Evolutionary conservation across 2,329 filamentous ascomycete species (phyloP).

Genomic region (Fusarium sp.): DNA sequence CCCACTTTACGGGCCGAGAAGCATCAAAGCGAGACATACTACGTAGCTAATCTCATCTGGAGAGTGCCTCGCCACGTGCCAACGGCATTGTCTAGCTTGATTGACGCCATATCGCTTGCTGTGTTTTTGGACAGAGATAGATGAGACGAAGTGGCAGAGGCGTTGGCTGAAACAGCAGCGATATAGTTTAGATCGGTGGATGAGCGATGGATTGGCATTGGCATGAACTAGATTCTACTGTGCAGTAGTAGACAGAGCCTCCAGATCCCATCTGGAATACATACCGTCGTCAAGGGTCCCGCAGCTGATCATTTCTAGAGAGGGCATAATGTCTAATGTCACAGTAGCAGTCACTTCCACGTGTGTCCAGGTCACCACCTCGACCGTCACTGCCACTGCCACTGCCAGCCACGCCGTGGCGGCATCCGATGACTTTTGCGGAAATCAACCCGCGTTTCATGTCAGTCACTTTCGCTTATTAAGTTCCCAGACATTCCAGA

Average conservation of each 20-base stretch:
- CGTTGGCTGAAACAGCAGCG: conserved; percentile 44
- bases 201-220: too few species aligned
- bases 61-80: conserved; percentile 30
- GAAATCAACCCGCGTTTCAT: not conserved
- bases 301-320: not conserved
- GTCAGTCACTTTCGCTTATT: not conserved
- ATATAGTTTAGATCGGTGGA: not conserved
- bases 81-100: not conserved
- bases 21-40: conserved; percentile 21
- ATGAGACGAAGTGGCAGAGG: too few species aligned
- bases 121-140: not conserved
- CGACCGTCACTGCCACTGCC: not conserved
- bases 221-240: not conserved
- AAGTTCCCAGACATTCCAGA: not conserved
- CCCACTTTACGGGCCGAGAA: conserved; percentile 30
- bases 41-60: too few species aligned
- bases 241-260: too few species aligned
- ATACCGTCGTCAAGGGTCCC: not conserved
- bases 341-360: conserved; percentile 25
- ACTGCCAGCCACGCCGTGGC: not conserved
- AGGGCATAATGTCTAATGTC: conserved; percentile 3
- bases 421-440: too few species aligned
- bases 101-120: not conserved
- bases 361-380: conserved; percentile 19
- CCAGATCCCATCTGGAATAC: too few species aligned